Percentiles rank a stretch among this genome's conserved stretches.
These are phyloP conservation scores for Wickerhamomyces chaumierensis DNA, from an alignment of 805 yeast genomes.

Conservation along the genomic window DNA sequence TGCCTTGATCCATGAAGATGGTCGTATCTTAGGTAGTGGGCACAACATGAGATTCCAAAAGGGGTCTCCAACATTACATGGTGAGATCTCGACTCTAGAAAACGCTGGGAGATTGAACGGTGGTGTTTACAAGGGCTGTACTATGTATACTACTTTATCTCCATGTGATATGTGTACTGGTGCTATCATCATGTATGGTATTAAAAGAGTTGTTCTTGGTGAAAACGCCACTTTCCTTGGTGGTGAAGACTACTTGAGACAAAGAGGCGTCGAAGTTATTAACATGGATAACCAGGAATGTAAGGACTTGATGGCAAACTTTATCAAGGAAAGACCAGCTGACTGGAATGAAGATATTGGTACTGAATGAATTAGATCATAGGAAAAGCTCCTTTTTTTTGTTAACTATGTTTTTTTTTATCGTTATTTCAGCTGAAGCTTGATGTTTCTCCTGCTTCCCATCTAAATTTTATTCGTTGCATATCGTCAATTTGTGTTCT, in stretches of 20 bases:
- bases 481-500: too few relatives aligned
- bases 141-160: constrained; percentile 80
- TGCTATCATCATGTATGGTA: constrained; percentile 80
- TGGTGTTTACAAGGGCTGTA: constrained; percentile 66
- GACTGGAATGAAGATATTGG: constrained; percentile 84
- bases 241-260: constrained; percentile 62
- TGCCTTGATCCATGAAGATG: constrained; percentile 61
- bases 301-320: constrained; percentile 61
- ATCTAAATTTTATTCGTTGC: too few relatives aligned
- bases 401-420: too few relatives aligned
- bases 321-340: constrained; percentile 66
- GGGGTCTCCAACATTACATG: constrained; percentile 76
- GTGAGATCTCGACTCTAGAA: constrained; percentile 83
- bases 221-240: constrained; percentile 79
- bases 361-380: constrained; percentile 20
- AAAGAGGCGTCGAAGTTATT: constrained; percentile 64
- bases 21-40: constrained; percentile 75
- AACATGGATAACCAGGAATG: constrained; percentile 51
- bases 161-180: constrained; percentile 97
- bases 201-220: constrained; percentile 79
- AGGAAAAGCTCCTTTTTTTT: too few relatives aligned
- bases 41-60: constrained; percentile 88
- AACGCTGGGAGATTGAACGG: constrained; percentile 87
- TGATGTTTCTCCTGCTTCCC: too few relatives aligned
- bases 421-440: too few relatives aligned